Base-by-base conservation (phyloP, 176 grass and related monocot species). In the Rhynchospora tenuis region DNA sequence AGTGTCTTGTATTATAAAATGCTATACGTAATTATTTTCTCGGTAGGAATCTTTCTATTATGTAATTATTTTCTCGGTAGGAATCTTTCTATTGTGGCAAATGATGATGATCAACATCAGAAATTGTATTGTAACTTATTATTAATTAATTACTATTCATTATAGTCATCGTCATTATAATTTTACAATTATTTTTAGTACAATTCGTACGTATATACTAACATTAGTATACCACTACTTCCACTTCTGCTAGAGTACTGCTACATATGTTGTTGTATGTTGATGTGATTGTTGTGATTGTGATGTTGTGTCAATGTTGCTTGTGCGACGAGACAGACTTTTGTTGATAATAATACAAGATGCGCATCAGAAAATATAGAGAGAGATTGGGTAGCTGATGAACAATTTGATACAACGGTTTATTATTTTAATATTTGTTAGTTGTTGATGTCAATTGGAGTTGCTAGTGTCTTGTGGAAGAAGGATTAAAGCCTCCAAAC, bases 381-480 rank as follows among this genome's bases (percentile, higher is more conserved):
- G 13, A 59, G 24, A 13, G 19, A 79, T 79, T 85, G 80, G 83
- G 84, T 91, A 33, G 65, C 88, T 60, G 7, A 87, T 63, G 43
- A 23, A 45, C 59, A 69, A 74, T 79, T 38, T 54, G 82, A 73
- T 65, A 89, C 86, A 95, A 92, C 90, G 86, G 88, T 95, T 84
- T 89, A 89, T 60, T 26, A 80, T 77, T 90, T 7, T 48, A 73
- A 85, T 72, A 86, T 59, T 29, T 59, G 88, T 90, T 94, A 82
- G 90, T 90, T 90, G 90, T 90, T 90, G 87, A 78, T 55, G 77
- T 80, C 9, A 16, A 57, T 78, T 78, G 75, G 50, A 23, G n/a
- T 59, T 15, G 58, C 19, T 60, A 61, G 57, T 81, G 14, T 63
- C 57, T 81, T 81, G 59, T 62, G 33, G 12, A 13, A 80, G 29